Conservation (phyloP, 768 basidiomycete species). For the Podaxis sp. region DNA sequence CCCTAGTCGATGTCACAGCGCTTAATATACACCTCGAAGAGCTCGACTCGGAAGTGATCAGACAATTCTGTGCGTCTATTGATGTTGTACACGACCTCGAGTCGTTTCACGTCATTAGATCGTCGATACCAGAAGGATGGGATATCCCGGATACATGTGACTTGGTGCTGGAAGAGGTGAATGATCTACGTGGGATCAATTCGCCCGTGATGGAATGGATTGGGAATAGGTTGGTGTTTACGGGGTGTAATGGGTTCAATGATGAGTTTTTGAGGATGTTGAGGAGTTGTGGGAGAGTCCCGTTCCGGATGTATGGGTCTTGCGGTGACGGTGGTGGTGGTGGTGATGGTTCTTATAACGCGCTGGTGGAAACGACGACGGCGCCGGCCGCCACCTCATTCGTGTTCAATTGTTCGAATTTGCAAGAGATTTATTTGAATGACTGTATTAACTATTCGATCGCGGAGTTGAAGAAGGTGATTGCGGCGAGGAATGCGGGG, state of each 20-base stretch:
- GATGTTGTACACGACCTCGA: constrained; percentile 13
- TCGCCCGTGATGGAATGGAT: constrained; percentile 17
- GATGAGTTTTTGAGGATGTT: constrained; percentile 17
- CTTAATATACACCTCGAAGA: constrained; percentile 19
- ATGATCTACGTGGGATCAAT: constrained; percentile 14
- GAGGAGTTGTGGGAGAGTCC: constrained; percentile 6
- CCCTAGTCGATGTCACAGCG: constrained; percentile 5
- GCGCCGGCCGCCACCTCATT: neutral
- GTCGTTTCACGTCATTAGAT: constrained; percentile 16
- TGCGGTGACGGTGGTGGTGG: neutral
- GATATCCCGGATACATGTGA: constrained; percentile 16
- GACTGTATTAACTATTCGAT: constrained; percentile 20
- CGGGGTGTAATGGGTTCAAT: constrained; percentile 17
- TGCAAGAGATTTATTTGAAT: constrained; percentile 19
- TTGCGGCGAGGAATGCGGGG: constrained; percentile 17
- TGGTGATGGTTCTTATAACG: neutral
- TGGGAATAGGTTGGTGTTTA: constrained; percentile 18
- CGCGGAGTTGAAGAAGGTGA: constrained; percentile 14
- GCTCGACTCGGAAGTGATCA: constrained; percentile 13
- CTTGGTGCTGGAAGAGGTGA: constrained; percentile 16
- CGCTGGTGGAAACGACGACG: neutral
- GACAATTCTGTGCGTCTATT: constrained; percentile 11
- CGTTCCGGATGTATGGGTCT: neutral
- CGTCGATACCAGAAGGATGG: constrained; percentile 15
- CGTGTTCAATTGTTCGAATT: constrained; percentile 12